Evolutionary conservation across 208 protist species (phyloP), one percentile per base, ranked within the genome.

Genomic region (Crithidia thermophila): DNA sequence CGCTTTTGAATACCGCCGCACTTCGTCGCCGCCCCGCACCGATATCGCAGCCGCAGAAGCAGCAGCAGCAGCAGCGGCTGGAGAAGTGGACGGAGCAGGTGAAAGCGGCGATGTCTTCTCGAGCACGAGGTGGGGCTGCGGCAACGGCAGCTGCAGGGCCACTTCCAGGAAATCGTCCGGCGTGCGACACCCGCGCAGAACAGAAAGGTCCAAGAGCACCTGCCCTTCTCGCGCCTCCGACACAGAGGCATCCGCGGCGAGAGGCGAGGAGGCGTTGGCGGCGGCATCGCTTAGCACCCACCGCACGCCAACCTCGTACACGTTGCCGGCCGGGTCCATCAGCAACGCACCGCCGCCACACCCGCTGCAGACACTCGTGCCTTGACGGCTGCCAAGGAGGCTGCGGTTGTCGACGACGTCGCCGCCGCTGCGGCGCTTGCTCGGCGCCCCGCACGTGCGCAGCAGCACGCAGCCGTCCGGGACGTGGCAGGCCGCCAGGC

Each of bases 401-500:
- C 53, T 45, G 36, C 4, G 23, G 2, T 5, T 23, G 14, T 0
- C 20, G 25, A 3, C 7, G 40, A 7, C 25, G 34, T 9, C 25
- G 16, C 34, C 23, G 14, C 8, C 1, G 8, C 3, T 1, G 3
- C 25, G 8, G 11, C 18, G 21, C 31, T 67, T 60, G 25, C 60
- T 23, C 2, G 69, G 69, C n/a, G 42, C 60, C 1, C 69, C 60
- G 20, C 51, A 60, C 2, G 25, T 21, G 4, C 75, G 75, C 34
- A 96, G 78, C 52, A 96, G 71, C 20, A 83, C 60, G 18, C 77
- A 68, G 23, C 81, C 80, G 21, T 68, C 50, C 21, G 88, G 79
- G 30, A 93, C 82, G 36, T 82, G 50, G 30, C 85, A 77, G 18
- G 83, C 85, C 1, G 90, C 87, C 14, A 96, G 55, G 25, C 87